A percentile compares a stretch with the other conserved stretches of the same genome.
Evolutionary conservation across 805 yeast species (phyloP).

Genomic region (Candida takata): DNA sequence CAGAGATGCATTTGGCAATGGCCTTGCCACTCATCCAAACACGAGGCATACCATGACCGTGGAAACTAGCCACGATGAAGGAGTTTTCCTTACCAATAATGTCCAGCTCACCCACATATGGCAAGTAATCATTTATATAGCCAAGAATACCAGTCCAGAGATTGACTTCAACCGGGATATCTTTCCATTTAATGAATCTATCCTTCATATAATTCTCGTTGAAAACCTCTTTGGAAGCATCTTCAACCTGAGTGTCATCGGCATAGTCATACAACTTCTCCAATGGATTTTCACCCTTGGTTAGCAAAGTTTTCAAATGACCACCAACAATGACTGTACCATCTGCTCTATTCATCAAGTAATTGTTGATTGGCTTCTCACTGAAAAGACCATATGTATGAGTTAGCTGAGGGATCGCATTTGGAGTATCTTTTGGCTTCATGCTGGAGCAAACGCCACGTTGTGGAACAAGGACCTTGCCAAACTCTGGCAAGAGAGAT

Average conservation of each 20-base stretch:
- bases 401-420: conserved; percentile 27
- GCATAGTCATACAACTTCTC: conserved; percentile 24
- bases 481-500: conserved; percentile 27
- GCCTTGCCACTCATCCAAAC: conserved; percentile 35
- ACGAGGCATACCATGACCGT: conserved; percentile 48
- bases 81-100: conserved; percentile 22
- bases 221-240: conserved; percentile 20
- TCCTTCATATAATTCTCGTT: conserved; percentile 25
- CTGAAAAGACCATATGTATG: conserved; percentile 29
- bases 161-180: conserved; percentile 19
- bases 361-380: conserved; percentile 24
- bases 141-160: conserved; percentile 46
- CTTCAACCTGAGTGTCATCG: conserved; percentile 30
- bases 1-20: conserved; percentile 24
- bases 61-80: conserved; percentile 41
- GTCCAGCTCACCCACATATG: conserved; percentile 36
- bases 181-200: conserved; percentile 29
- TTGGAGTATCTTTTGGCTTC: conserved; percentile 15
- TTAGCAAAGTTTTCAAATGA: conserved; percentile 11
- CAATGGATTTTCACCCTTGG: conserved; percentile 7
- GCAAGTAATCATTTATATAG: conserved; percentile 33
- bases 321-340: conserved; percentile 33
- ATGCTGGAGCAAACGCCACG: conserved; percentile 29
- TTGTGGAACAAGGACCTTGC: conserved; percentile 28
- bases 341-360: conserved; percentile 33